phyloP scores from a whole-genome alignment of 257 asterid genomes.

The Nicotiana tabacum region DNA sequence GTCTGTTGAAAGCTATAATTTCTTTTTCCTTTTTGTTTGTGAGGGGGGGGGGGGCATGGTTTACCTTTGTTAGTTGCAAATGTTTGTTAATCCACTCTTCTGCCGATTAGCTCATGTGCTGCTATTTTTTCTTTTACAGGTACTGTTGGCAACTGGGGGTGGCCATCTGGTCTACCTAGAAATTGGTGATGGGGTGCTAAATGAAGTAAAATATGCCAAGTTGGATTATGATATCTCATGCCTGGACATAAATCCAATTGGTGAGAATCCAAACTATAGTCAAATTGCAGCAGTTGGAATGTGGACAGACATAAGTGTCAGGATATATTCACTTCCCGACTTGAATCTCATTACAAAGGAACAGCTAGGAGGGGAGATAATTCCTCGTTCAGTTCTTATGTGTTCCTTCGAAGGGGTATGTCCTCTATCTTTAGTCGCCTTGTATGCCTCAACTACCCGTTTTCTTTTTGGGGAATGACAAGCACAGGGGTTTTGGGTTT shows the following conservation, averaged over 20 bases:
- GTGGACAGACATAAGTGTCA: conserved; percentile 98
- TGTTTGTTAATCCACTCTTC: background rate
- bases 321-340: conserved; percentile 76
- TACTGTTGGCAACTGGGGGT: conserved; percentile 92
- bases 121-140: conserved; percentile 40
- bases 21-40: background rate
- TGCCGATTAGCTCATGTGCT: background rate
- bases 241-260: conserved; percentile 94
- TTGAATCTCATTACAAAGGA: conserved; percentile 80
- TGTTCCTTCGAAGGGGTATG: conserved; percentile 97
- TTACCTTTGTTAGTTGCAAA: background rate
- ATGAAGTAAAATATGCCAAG: conserved; percentile 63
- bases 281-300: conserved; percentile 94
- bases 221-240: conserved; percentile 93
- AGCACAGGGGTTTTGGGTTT: background rate
- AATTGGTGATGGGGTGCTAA: conserved; percentile 86
- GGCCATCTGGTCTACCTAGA: conserved; percentile 92
- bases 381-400: conserved; percentile 95
- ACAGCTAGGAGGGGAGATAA: conserved; percentile 93
- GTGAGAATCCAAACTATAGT: conserved; percentile 70
- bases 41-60: background rate
- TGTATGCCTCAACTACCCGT: background rate
- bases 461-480: background rate
- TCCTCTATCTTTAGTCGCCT: conserved; percentile 13
- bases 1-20: background rate